These are phyloP conservation scores for Furcasterigmium sp. DNA, from an alignment of 2,329 filamentous ascomycete genomes.

Conservation along the genomic window DNA sequence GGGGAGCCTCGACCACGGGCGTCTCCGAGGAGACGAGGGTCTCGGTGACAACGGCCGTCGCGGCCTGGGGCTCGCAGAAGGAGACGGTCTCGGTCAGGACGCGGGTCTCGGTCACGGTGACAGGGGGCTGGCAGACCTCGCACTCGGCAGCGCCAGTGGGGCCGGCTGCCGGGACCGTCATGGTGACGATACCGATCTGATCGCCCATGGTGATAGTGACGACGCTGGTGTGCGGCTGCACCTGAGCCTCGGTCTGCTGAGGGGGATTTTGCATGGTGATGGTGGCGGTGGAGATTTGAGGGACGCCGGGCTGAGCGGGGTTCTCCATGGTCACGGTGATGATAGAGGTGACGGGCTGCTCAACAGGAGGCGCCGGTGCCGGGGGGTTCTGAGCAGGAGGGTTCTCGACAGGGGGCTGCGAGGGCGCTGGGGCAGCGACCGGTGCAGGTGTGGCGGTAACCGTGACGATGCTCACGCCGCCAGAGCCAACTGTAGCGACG, in stretches of 20 bases:
- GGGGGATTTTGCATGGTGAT: conserved; percentile 9
- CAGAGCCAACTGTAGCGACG: conserved; percentile 10
- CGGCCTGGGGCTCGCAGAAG: conserved; percentile 5
- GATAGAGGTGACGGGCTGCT: conserved; percentile 10
- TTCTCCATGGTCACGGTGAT: conserved; percentile 9
- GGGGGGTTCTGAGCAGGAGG: conserved; percentile 1
- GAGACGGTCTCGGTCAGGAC: conserved; percentile 12
- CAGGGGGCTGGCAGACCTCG: conserved; percentile 3
- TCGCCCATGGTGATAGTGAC: conserved; percentile 10
- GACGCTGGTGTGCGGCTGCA: conserved; percentile 6
- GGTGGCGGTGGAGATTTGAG: conserved; percentile 7
- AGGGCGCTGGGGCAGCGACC: conserved; percentile 2
- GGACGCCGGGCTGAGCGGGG: conserved; percentile 3
- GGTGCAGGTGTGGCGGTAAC: conserved; percentile 9
- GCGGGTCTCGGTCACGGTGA: conserved; percentile 8
- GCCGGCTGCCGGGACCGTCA: conserved; percentile 7
- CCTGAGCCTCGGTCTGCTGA: conserved; percentile 5
- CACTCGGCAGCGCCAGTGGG: conserved; percentile 4
- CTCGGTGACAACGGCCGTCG: conserved; percentile 4
- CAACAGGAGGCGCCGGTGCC: conserved; percentile 3
- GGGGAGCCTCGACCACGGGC: neutral
- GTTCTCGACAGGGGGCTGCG: neutral
- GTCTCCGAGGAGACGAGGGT: neutral
- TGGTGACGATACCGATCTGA: conserved; percentile 10
- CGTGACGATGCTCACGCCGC: conserved; percentile 10